Base-by-base conservation (phyloP, 2,329 filamentous ascomycete genomes). In the Hysterium pulicare region DNA sequence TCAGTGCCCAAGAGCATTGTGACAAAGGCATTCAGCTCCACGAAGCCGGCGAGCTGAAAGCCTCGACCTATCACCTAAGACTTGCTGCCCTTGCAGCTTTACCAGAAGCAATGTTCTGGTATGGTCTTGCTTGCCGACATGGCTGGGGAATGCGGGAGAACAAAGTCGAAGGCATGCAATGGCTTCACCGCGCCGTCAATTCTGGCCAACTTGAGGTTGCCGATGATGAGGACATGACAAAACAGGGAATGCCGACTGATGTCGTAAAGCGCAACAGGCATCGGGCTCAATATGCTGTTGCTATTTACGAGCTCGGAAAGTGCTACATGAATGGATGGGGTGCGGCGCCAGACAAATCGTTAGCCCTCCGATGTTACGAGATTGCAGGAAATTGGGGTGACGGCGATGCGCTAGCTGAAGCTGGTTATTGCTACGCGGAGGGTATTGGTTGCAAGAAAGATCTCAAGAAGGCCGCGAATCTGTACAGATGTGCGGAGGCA, bases 261-360 rank as follows among this genome's bases (percentile, higher is more conserved):
- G 65, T 82, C 5, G 59, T 80, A 21, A 87, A 91, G 64, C 81
- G 81, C 53, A 93, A 90, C 67, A 85, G 87, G 5, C 84, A 90
- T 49, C 89, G 90, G 59, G 90, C 90, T 9, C 91, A 97, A 59
- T 95, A 97, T 65, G 93, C 91, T 0, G 76, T 97, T 33, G 93
- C 90, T 57, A 90, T 97, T 41, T 98, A 98, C 57, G 93, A 98
- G 70, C 76, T 98, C 19, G 93, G 93, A 3, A 90, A 96, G 20
- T 95, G 89, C 62, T 91, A 97, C 62, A 90, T 96, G 82, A 96
- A 98, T 57, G 93, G 93, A 4, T 98, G 93, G 93, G 93, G 93
- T 13, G 94, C 95, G 30, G 83, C 91, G 54, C 90, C 95, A 67
- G 93, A 98, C 62, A 95, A 93, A 64, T 71, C 79, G 4, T 77